These are phyloP conservation scores for Sporothrix schenckii DNA, from an alignment of 2,329 filamentous ascomycete genomes.

Conservation along the genomic window DNA sequence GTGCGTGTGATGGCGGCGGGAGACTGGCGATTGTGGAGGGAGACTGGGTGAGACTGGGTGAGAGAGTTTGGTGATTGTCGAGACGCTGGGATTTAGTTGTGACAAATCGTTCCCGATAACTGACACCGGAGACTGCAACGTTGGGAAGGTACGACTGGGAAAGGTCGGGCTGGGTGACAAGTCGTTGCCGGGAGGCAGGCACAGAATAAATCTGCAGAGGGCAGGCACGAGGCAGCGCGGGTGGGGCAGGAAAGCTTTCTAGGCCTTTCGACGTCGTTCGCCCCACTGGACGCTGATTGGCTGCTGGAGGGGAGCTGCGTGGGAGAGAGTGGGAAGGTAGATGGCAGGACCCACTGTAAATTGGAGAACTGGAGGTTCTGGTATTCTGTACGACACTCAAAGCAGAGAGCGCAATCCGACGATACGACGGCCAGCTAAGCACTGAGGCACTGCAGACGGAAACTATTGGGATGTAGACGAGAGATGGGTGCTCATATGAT, in stretches of 20 bases:
- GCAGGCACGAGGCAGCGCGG: conserved; percentile 19
- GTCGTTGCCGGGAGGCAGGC: not conserved
- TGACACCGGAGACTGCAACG: not conserved
- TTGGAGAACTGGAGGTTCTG: conserved; percentile 7
- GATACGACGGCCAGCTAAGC: not conserved
- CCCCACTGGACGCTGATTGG: conserved; percentile 32
- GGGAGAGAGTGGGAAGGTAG: not conserved
- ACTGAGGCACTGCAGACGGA: no score
- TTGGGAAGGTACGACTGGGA: not conserved
- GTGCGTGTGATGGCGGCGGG: not conserved
- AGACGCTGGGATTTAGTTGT: not conserved
- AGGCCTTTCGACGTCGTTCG: conserved; percentile 38
- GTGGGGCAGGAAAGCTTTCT: conserved; percentile 37
- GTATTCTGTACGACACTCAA: not conserved
- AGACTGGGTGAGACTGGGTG: no score
- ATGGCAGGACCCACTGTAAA: conserved; percentile 15
- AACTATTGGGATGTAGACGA: no score
- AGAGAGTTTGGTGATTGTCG: not conserved
- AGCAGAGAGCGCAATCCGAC: not conserved
- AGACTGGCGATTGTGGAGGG: not conserved
- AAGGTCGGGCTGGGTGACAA: not conserved
- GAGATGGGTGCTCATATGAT: not conserved
- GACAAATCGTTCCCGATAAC: no score
- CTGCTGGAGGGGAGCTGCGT: not conserved
- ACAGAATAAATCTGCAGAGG: conserved; percentile 24